These are phyloP conservation scores for Salix caprea DNA, from an alignment of 345 rosid genomes.

Conservation along the genomic window DNA sequence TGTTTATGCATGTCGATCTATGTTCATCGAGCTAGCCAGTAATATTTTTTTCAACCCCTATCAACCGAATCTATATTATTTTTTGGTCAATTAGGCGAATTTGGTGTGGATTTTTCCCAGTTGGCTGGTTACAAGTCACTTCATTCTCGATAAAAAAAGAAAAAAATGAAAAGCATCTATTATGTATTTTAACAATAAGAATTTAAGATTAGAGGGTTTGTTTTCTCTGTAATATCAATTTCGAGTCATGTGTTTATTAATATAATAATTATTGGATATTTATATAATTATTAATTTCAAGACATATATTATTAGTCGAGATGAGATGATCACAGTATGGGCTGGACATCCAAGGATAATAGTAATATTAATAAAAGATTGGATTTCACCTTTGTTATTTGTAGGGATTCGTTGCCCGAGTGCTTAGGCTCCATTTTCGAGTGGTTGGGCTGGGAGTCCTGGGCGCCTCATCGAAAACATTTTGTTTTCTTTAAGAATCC, in stretches of 20 bases:
- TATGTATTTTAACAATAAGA: too few species aligned
- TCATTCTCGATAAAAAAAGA: not conserved
- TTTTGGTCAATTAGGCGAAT: not conserved
- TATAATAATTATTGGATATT: rapidly evolving
- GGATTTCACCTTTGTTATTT: not conserved
- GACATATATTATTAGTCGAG: too few species aligned
- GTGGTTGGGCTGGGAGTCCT: not conserved
- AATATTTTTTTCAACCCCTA: not conserved
- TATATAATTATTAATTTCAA: too few species aligned
- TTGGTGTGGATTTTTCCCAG: not conserved
- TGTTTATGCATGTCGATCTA: not conserved
- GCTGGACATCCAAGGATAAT: too few species aligned
- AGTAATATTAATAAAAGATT: not conserved
- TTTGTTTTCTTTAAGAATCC: too few species aligned
- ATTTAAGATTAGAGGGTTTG: too few species aligned
- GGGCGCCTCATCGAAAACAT: not conserved
- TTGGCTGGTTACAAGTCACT: not conserved
- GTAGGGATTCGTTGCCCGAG: too few species aligned
- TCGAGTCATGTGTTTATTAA: too few species aligned
- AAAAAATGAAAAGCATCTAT: too few species aligned
- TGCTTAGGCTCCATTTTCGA: not conserved
- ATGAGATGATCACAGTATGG: too few species aligned
- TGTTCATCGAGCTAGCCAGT: not conserved
- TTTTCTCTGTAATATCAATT: rapidly evolving
- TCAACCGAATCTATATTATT: not conserved